phyloP scores from a whole-genome alignment of 2,329 filamentous ascomycete species.

The Clarireedia monteithiana region DNA sequence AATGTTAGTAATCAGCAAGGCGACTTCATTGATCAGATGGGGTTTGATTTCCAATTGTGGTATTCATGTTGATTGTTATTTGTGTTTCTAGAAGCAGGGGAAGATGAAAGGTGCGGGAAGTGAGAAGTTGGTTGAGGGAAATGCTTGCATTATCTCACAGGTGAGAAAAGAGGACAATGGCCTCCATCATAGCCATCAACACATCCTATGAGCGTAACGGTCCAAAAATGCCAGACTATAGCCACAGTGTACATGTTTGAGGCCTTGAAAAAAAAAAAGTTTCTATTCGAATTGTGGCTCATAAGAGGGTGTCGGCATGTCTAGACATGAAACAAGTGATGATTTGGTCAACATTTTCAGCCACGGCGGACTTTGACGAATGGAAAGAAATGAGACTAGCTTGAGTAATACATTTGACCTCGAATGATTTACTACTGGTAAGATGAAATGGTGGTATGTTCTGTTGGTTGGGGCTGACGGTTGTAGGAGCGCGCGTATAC shows the following conservation, averaged over 20 bases:
- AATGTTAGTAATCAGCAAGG: too few relatives aligned
- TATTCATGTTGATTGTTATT: too few relatives aligned
- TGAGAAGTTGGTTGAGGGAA: neutral
- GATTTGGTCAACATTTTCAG: too few relatives aligned
- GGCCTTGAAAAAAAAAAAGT: neutral
- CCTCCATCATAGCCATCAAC: neutral
- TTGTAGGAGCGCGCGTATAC: too few relatives aligned
- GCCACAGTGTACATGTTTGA: neutral
- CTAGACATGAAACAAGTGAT: too few relatives aligned
- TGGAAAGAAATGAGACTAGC: too few relatives aligned
- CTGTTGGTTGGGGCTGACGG: too few relatives aligned
- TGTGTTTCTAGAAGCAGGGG: neutral
- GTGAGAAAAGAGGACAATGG: neutral
- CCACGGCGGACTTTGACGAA: too few relatives aligned
- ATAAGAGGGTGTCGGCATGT: too few relatives aligned
- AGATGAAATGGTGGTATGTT: too few relatives aligned
- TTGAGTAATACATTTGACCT: too few relatives aligned
- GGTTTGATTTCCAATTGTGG: neutral
- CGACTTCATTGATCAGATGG: neutral
- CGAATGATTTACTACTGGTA: too few relatives aligned
- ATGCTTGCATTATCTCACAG: conserved; percentile 1
- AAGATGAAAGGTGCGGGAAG: neutral
- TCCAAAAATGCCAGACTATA: neutral
- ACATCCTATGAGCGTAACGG: neutral
- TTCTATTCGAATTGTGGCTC: neutral